phyloP scores from a whole-genome alignment of 192 early-diverging fungal genomes.

The Gonapodya prolifera region DNA sequence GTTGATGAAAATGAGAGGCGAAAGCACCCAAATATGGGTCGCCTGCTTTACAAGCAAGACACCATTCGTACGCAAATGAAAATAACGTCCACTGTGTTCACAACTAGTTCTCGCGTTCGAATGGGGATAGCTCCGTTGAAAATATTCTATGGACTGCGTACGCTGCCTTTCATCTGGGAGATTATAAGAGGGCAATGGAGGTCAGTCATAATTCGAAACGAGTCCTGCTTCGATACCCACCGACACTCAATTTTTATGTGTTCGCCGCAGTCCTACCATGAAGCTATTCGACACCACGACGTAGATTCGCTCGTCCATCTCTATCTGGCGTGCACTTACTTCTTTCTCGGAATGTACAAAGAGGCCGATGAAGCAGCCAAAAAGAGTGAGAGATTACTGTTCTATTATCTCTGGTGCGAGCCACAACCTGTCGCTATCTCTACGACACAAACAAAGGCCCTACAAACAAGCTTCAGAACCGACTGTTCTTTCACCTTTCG shows the following conservation, averaged over 20 bases:
- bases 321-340: slow-evolving; percentile 43
- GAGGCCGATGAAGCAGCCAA: slow-evolving; percentile 46
- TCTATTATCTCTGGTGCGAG: background rate
- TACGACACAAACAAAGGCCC: slow-evolving; percentile 28
- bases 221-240: background rate
- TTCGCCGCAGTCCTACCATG: slow-evolving; percentile 19
- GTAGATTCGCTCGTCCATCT: slow-evolving; percentile 33
- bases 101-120: slow-evolving; percentile 31
- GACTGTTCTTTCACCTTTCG: slow-evolving; percentile 42
- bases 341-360: slow-evolving; percentile 46
- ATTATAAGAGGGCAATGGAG: slow-evolving; percentile 41
- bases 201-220: slow-evolving; percentile 10
- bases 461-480: slow-evolving; percentile 48
- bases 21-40: background rate
- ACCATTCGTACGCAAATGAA: no score
- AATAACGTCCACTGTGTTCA: no score
- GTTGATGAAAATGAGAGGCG: background rate
- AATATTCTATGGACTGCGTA: slow-evolving; percentile 35
- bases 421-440: no score
- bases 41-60: no score
- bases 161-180: slow-evolving; percentile 38
- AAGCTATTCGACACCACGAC: slow-evolving; percentile 22
- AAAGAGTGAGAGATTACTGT: slow-evolving; percentile 17
- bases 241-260: background rate
- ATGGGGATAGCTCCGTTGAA: slow-evolving; percentile 27